Evolutionary conservation across 352 stramenopile species (phyloP).

Genomic region (Phytophthora capsici): DNA sequence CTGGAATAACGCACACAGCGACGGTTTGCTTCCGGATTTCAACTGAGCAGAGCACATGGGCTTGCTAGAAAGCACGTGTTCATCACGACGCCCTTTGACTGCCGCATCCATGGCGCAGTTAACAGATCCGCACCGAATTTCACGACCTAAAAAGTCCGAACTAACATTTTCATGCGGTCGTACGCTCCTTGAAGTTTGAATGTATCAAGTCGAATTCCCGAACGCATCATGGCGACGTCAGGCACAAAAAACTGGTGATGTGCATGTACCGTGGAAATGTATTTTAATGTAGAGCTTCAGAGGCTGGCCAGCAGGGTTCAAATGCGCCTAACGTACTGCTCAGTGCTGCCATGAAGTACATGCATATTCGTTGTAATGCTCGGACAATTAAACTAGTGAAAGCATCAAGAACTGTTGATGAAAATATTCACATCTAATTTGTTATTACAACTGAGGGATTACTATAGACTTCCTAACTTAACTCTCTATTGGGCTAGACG

Average conservation of each 20-base stretch:
- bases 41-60: not conserved
- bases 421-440: constrained; percentile 13
- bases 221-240: not conserved
- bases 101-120: constrained; percentile 9
- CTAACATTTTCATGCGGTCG: not conserved
- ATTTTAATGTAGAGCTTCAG: too few species aligned
- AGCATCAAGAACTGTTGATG: not conserved
- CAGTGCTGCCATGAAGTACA: too few species aligned
- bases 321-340: too few species aligned
- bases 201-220: not conserved
- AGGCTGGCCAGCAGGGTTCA: too few species aligned
- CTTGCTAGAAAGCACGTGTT: constrained; percentile 21
- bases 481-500: constrained; percentile 9
- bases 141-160: too few species aligned
- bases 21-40: not conserved
- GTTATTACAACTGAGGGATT: constrained; percentile 7
- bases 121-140: constrained; percentile 19
- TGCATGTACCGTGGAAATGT: too few species aligned
- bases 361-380: too few species aligned
- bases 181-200: not conserved
- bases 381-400: not conserved
- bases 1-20: not conserved
- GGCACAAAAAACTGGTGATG: not conserved
- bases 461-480: constrained; percentile 11
- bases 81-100: constrained; percentile 5